These are phyloP conservation scores for Magnaporthales sp. DNA, from an alignment of 2,329 filamentous ascomycete genomes.

Conservation along the genomic window DNA sequence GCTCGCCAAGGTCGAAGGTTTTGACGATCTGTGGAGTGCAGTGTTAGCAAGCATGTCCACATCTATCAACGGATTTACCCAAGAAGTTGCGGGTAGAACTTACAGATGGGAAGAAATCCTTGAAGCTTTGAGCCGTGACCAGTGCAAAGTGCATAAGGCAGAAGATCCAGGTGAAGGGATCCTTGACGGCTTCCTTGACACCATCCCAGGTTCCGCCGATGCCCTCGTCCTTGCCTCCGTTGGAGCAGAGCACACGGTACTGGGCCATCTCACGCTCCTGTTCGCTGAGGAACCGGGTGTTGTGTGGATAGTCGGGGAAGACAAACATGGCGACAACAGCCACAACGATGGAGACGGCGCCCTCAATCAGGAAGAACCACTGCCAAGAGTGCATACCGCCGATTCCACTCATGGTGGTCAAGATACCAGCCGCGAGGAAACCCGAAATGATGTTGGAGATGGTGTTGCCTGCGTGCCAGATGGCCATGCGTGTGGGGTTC, in stretches of 20 bases:
- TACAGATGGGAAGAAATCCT: not conserved
- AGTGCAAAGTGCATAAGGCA: not conserved
- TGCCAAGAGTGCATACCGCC: slow-evolving; percentile 33
- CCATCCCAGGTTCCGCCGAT: slow-evolving; percentile 1
- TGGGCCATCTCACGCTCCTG: slow-evolving; percentile 45
- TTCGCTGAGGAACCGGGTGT: slow-evolving; percentile 40
- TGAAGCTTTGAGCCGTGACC: slow-evolving; percentile 1
- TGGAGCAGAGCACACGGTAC: not conserved
- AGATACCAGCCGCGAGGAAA: slow-evolving; percentile 4
- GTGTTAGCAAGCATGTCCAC: not conserved
- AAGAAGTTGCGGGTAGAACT: not conserved
- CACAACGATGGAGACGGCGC: slow-evolving; percentile 47
- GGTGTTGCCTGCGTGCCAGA: slow-evolving; percentile 24
- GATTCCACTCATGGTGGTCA: not conserved
- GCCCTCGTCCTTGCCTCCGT: slow-evolving; percentile 2
- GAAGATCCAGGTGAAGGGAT: slow-evolving; percentile 2
- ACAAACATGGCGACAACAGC: slow-evolving; percentile 45
- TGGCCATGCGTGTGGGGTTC: slow-evolving; percentile 30
- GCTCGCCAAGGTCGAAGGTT: not conserved
- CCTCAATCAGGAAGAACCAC: slow-evolving; percentile 61
- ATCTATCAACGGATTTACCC: too few relatives aligned
- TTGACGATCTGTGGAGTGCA: not conserved
- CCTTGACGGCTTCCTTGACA: slow-evolving; percentile 1
- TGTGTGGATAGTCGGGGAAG: slow-evolving; percentile 37
- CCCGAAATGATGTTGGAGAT: slow-evolving; percentile 4